A percentile compares a stretch with the other conserved stretches of the same genome.
phyloP scores from a whole-genome alignment of 2,329 filamentous ascomycete species.

The Whalleya microplaca region DNA sequence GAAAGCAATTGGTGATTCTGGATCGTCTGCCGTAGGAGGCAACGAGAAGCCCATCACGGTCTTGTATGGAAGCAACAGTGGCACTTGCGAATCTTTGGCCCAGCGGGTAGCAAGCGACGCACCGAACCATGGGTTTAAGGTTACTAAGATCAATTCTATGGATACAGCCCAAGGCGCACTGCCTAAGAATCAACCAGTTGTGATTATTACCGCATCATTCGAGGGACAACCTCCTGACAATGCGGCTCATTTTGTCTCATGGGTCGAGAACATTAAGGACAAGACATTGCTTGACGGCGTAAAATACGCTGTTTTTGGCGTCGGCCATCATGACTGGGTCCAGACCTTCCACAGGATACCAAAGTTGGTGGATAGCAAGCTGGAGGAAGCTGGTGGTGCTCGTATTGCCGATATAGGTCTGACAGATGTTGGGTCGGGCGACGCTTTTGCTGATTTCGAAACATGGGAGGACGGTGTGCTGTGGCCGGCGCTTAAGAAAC shows the following conservation, averaged over 20 bases:
- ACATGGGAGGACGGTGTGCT: constrained; percentile 59
- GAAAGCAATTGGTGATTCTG: constrained; percentile 5
- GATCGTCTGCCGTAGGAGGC: background rate
- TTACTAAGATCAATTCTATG: constrained; percentile 56
- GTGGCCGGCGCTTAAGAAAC: constrained; percentile 52
- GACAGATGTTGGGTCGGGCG: constrained; percentile 56
- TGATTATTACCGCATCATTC: constrained; percentile 73
- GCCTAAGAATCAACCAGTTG: constrained; percentile 61
- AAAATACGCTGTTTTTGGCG: constrained; percentile 71
- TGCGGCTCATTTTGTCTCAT: constrained; percentile 68
- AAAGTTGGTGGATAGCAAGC: constrained; percentile 52
- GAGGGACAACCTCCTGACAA: constrained; percentile 77
- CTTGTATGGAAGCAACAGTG: constrained; percentile 74
- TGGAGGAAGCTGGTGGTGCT: constrained; percentile 51
- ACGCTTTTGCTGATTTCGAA: constrained; percentile 62
- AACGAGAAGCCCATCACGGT: constrained; percentile 59
- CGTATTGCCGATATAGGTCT: constrained; percentile 51
- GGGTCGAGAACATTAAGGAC: constrained; percentile 60
- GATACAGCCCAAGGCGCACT: constrained; percentile 65
- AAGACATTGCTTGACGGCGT: constrained; percentile 56
- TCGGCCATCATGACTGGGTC: constrained; percentile 56
- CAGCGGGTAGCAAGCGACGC: constrained; percentile 65
- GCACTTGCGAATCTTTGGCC: constrained; percentile 73
- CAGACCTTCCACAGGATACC: constrained; percentile 62
- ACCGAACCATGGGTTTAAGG: constrained; percentile 60